Percentiles rank a stretch among this genome's conserved stretches.
These are phyloP conservation scores for Fusarium mundagurra DNA, from an alignment of 2,329 filamentous ascomycete species.

Conservation along the genomic window DNA sequence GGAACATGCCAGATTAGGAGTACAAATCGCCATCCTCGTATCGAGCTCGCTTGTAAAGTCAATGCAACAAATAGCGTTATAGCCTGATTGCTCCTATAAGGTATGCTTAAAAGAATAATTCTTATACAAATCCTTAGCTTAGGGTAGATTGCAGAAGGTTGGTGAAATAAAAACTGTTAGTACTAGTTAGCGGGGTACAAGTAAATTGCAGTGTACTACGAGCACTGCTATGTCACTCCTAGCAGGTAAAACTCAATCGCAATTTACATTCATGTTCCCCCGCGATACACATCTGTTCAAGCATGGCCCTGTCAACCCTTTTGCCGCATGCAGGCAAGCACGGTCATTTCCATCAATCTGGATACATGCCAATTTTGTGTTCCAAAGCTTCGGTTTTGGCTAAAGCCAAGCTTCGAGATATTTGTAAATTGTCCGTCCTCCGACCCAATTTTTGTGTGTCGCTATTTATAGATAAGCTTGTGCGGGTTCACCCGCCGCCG, in stretches of 20 bases:
- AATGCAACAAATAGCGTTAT: neutral
- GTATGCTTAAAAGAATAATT: neutral
- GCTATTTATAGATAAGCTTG: neutral
- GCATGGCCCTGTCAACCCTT: rapidly evolving
- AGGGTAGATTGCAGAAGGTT: neutral
- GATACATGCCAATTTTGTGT: neutral
- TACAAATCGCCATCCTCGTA: neutral
- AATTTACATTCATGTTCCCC: rapidly evolving
- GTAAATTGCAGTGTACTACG: rapidly evolving
- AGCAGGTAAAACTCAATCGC: rapidly evolving
- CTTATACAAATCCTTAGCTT: rapidly evolving
- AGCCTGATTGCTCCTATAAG: neutral
- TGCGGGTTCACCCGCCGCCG: neutral
- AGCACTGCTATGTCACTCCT: rapidly evolving
- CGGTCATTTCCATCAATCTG: rapidly evolving
- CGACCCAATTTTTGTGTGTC: neutral
- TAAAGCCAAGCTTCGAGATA: neutral
- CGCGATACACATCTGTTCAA: rapidly evolving
- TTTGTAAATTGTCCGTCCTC: neutral
- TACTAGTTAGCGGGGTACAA: rapidly evolving
- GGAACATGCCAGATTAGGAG: neutral
- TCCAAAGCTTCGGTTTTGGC: neutral
- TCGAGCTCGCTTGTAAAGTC: neutral
- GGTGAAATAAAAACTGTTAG: rapidly evolving
- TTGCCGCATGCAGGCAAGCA: rapidly evolving